Evolutionary conservation across 1,284 basidiomycete species (phyloP), one percentile per base, ranked within the genome.

Genomic region (Inonotus obliquus): DNA sequence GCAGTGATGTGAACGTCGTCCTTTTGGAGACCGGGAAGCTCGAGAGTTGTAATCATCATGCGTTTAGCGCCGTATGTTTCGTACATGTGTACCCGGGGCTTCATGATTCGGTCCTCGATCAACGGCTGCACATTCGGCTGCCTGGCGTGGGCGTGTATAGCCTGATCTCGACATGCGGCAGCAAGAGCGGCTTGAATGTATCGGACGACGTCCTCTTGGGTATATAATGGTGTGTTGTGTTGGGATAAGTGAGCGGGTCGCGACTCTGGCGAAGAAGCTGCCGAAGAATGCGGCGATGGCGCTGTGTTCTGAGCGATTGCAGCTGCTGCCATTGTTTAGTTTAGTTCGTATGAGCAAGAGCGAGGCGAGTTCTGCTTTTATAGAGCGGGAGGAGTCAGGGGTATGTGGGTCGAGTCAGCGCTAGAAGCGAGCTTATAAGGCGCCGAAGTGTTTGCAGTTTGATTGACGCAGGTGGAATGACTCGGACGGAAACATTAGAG

Each of bases 21-120:
- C 57, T 59, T 62, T n/a, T 48, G 48, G n/a, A 62, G 51, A 11
- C 61, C 61, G 4, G 61, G 61, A 7, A 62, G 49, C n/a, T 62
- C 61, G 17, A 62, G 49, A 10, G 61, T 62, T 10, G 61, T 51
- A 14, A 62, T 45, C 41, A 58, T 56, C 38, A 29, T 45, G 17
- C 41, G 25, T 23, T 41, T n/a, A 10, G 57, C 17, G 23, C 32
- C 56, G 13, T 45, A 48, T 9, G 55, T 52, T 44, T 58, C 61
- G 41, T 57, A 62, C 54, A 62, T 37, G 39, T 62, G 61, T 10
- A 62, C 48, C 2, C 60, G 54, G 4, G 60, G 60, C 37, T 57
- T 56, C 60, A 61, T 61, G 7, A 61, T 35, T 2, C 38, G 54
- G 6, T 44, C 35, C 14, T 61, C 54, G 14, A 29, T 44, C 14